A percentile compares a stretch with the other conserved stretches of the same genome.
Evolutionary conservation across 257 asterid genomes (phyloP).

Genomic region (Capsicum chinense): DNA sequence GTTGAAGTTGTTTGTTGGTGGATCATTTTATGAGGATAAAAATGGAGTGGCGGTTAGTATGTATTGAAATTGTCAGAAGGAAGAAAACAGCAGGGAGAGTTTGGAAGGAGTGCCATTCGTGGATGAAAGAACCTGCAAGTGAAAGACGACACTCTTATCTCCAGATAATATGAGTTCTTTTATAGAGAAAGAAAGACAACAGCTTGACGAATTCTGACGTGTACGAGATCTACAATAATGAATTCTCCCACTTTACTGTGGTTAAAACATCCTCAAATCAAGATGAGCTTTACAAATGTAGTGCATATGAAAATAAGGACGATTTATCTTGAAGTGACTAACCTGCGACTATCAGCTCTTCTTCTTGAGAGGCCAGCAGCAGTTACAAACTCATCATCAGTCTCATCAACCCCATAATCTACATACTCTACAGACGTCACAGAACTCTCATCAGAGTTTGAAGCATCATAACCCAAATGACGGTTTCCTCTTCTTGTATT

Average conservation of each 20-base stretch:
- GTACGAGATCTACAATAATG: not conserved
- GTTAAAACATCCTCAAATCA: conserved; percentile 15
- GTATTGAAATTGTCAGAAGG: not conserved
- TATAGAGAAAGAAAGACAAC: not conserved
- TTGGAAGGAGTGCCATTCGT: not conserved
- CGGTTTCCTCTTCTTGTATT: conserved; percentile 69
- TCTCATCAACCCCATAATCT: conserved; percentile 62
- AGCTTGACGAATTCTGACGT: not conserved
- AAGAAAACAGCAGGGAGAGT: not conserved
- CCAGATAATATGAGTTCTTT: not conserved
- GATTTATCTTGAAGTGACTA: conserved; percentile 35
- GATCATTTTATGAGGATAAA: not conserved
- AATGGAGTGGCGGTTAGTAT: not conserved
- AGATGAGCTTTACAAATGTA: not conserved
- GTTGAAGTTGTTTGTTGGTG: not conserved
- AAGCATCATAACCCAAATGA: conserved; percentile 59
- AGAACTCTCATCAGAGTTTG: conserved; percentile 83
- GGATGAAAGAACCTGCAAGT: not conserved
- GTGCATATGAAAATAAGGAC: not conserved
- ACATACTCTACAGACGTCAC: conserved; percentile 66
- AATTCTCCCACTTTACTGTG: not conserved
- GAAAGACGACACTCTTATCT: not conserved
- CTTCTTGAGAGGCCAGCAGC: conserved; percentile 57
- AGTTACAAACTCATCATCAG: conserved; percentile 59
- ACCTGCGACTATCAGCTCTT: conserved; percentile 67